Evolutionary conservation across 768 basidiomycete genomes (phyloP), one percentile per base, ranked within the genome.

Genomic region (Sporobolomyces pararoseus): DNA sequence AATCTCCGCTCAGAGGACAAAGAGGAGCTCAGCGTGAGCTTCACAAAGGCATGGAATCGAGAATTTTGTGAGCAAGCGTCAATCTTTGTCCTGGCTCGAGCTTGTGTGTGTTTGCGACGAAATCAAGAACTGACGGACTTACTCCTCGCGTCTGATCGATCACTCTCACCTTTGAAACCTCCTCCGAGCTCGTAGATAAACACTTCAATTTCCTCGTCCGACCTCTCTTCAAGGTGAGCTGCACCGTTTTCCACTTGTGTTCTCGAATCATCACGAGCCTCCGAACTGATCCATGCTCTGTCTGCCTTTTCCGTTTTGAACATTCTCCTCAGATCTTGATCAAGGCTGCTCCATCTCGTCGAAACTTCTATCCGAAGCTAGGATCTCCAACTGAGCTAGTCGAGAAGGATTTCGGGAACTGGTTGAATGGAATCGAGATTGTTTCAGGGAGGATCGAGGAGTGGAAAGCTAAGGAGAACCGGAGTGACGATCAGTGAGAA

Each of bases 181-280:
- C n/a, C n/a, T n/a, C n/a, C n/a, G n/a, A n/a, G 7, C 12, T 13
- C 21, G 21, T 51, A 68, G 66, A 21, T 7, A 55, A 32, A 27
- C 27, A 68, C 35, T 47, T 68, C 53, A 62, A 62, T 53, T 68
- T 61, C 52, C 47, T 68, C 53, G 60, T 68, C n/a, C 60, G 66
- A 12, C 66, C 66, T 19, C 60, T 68, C 7, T 68, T 68, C 60
- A 68, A 68, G 60, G 66, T 62, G n/a, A 7, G n/a, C 25, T 32
- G 4, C 13, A 10, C 25, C 10, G 31, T 12, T 13, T 29, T 3
- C 12, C n/a, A n/a, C n/a, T n/a, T n/a, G n/a, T n/a, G n/a, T n/a
- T n/a, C n/a, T n/a, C n/a, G n/a, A n/a, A 19, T 14, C 12, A 2
- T 29, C n/a, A 21, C 46, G 7, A 0, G 17, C 31, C 13, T 13